Conservation (phyloP, 164 flowering plant genomes). For the Malania oleifera region DNA sequence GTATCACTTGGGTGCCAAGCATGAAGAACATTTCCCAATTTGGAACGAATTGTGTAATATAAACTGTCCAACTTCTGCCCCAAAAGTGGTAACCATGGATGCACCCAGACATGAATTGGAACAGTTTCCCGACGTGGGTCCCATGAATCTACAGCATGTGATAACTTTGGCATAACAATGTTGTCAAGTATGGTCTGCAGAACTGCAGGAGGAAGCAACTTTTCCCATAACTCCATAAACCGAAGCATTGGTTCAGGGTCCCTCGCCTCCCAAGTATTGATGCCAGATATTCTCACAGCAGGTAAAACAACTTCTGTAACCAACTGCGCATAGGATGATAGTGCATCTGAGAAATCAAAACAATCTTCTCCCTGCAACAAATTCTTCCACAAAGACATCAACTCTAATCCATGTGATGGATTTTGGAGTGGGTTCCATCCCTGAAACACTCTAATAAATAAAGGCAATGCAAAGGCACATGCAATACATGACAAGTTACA, state of each 20-base stretch:
- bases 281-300: conserved; percentile 78
- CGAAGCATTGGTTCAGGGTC: conserved; percentile 89
- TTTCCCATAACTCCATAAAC: conserved; percentile 79
- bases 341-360: conserved; percentile 36
- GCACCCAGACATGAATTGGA: conserved; percentile 88
- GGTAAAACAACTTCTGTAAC: conserved; percentile 78
- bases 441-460: conserved; percentile 67
- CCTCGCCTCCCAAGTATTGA: conserved; percentile 79
- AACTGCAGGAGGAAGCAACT: conserved; percentile 57
- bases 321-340: conserved; percentile 63
- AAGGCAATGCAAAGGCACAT: conserved; percentile 64
- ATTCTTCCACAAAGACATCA: conserved; percentile 57
- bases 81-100: conserved; percentile 84
- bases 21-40: conserved; percentile 75
- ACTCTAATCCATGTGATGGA: conserved; percentile 58
- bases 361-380: conserved; percentile 58
- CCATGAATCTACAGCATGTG: conserved; percentile 80
- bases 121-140: conserved; percentile 80
- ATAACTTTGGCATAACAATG: conserved; percentile 71
- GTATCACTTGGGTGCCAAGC: conserved; percentile 92
- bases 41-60: conserved; percentile 60
- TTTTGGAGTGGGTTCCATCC: conserved; percentile 88
- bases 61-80: conserved; percentile 68
- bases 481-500: conserved; percentile 78
- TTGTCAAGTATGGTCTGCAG: conserved; percentile 55